Evolutionary conservation across 768 basidiomycete genomes (phyloP).

Genomic region (Trametes sanguinea): DNA sequence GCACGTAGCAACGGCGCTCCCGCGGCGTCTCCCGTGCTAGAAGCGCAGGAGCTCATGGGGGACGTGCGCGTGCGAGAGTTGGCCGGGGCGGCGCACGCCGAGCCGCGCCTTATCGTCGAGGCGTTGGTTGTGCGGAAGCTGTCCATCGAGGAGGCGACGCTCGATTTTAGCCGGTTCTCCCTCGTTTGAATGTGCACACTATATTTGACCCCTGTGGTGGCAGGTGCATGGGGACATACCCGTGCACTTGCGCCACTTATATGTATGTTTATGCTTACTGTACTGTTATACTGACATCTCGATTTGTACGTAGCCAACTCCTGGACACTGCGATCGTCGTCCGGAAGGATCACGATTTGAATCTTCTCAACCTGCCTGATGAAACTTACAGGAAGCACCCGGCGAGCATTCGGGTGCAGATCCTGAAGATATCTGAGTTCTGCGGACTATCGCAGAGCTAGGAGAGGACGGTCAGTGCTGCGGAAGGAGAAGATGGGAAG

Average conservation of each 20-base stretch:
- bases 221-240: background rate
- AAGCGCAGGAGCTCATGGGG: conserved; percentile 2
- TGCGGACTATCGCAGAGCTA: background rate
- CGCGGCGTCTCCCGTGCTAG: conserved; percentile 1
- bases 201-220: background rate
- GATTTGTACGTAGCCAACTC: background rate
- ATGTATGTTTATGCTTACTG: background rate
- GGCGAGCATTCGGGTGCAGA: conserved; percentile 39
- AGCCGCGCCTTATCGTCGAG: conserved; percentile 74
- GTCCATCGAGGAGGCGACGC: conserved; percentile 71
- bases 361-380: too few relatives aligned
- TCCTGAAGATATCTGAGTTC: conserved; percentile 52
- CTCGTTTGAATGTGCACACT: conserved; percentile 15
- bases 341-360: too few relatives aligned
- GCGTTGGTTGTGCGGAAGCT: conserved; percentile 79
- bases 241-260: background rate
- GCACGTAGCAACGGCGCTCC: background rate
- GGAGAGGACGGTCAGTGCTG: background rate
- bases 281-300: background rate
- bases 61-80: conserved; percentile 14
- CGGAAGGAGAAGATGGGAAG: background rate
- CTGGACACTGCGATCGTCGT: too few relatives aligned
- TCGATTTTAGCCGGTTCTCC: conserved; percentile 57
- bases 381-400: background rate
- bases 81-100: conserved; percentile 34